A percentile compares a stretch with the other conserved stretches of the same genome.
phyloP scores from a whole-genome alignment of 257 asterid genomes.

The Cinchona pubescens region DNA sequence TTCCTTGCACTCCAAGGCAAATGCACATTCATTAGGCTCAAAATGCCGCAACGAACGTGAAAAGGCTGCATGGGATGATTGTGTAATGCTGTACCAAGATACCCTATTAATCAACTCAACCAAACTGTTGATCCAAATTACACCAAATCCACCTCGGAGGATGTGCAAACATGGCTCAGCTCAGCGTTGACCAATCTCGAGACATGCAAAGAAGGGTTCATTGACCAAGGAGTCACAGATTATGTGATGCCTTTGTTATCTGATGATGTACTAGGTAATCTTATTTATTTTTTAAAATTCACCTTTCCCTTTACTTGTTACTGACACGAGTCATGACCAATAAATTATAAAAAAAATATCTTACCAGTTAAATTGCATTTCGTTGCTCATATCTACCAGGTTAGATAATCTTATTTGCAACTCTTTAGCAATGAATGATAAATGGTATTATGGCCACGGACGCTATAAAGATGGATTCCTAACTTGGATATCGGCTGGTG shows the following conservation, averaged over 20 bases:
- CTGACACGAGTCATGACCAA: too few relatives aligned
- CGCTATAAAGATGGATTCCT: conserved; percentile 47
- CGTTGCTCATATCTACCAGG: too few relatives aligned
- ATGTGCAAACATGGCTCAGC: conserved; percentile 81
- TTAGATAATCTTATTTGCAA: conserved; percentile 55
- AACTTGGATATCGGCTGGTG: conserved; percentile 46
- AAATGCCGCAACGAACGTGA: conserved; percentile 51
- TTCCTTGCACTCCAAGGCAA: conserved; percentile 36
- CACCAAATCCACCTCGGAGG: conserved; percentile 33
- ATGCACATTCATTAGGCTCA: conserved; percentile 40
- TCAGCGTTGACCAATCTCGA: conserved; percentile 67
- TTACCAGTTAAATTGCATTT: too few relatives aligned
- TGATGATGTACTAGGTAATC: conserved; percentile 48
- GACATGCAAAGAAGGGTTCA: conserved; percentile 64
- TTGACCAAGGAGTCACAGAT: conserved; percentile 49
- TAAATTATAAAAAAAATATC: too few relatives aligned
- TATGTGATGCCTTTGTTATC: conserved; percentile 40
- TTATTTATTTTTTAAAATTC: too few relatives aligned
- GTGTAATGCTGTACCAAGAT: conserved; percentile 52
- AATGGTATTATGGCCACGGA: conserved; percentile 20
- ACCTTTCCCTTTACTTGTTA: too few relatives aligned
- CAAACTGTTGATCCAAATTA: conserved; percentile 42
- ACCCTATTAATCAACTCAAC: conserved; percentile 41
- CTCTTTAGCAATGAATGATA: conserved; percentile 50
- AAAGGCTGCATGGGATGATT: conserved; percentile 81